A percentile compares a stretch with the other conserved stretches of the same genome.
These are phyloP conservation scores for Euclidium syriacum DNA, from an alignment of 345 rosid species.

Conservation along the genomic window DNA sequence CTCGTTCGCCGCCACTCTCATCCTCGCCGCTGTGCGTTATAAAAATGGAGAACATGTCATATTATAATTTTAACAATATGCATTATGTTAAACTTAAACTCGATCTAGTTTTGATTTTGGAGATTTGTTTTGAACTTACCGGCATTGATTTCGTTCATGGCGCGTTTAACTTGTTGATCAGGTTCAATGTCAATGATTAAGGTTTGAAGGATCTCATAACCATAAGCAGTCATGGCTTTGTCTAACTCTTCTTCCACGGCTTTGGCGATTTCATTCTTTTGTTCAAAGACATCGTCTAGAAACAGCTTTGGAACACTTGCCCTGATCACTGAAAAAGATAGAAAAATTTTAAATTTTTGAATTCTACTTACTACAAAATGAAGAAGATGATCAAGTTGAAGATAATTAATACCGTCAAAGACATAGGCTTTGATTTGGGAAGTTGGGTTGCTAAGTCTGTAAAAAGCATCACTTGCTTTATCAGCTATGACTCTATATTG, in stretches of 20 bases:
- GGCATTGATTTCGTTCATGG: constrained; percentile 59
- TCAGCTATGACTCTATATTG: constrained; percentile 47
- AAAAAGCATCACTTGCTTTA: constrained; percentile 56
- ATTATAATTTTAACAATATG: too few relatives aligned
- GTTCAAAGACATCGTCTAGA: constrained; percentile 52
- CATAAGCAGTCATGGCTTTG: constrained; percentile 58
- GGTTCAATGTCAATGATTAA: constrained; percentile 55
- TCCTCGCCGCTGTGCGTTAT: constrained; percentile 56
- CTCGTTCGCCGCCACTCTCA: constrained; percentile 50
- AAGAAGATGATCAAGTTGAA: not conserved
- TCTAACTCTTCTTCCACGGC: constrained; percentile 53
- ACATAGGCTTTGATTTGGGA: constrained; percentile 54
- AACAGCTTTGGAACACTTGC: constrained; percentile 52
- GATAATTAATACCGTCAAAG: constrained; percentile 44
- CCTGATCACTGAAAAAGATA: constrained; percentile 39
- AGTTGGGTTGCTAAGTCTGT: constrained; percentile 50
- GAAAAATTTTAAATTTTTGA: not conserved
- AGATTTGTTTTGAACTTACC: constrained; percentile 20
- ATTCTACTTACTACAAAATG: not conserved
- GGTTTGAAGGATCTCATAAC: constrained; percentile 52
- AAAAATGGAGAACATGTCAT: too few relatives aligned
- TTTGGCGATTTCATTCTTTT: constrained; percentile 54
- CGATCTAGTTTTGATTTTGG: not conserved
- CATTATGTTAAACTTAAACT: too few relatives aligned
- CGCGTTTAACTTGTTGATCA: constrained; percentile 47